Base-by-base conservation (phyloP, 163 green algal genomes). In the Scenedesmus sp. region DNA sequence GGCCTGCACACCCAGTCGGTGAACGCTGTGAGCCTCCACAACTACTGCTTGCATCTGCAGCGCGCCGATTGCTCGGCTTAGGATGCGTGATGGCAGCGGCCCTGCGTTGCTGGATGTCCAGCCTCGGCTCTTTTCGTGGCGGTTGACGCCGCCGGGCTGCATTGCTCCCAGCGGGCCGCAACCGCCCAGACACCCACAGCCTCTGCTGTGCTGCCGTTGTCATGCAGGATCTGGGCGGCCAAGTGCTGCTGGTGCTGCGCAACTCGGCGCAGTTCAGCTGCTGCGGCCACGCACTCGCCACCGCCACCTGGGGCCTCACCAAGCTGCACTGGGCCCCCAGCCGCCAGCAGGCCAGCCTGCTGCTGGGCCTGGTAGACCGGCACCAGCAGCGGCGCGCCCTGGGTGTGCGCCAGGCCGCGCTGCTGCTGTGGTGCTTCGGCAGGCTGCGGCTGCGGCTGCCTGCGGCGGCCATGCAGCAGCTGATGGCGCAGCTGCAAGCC, bases 331-430 rank as follows among this genome's bases (percentile, higher is more conserved):
- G 43, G 35, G 59, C 83, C 1, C 53, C 35, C 83, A 40, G 16
- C 35, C 22, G 30, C 0, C 9, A 18, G 24, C 33, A 88, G 22
- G 83, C 10, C 2, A 59, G 20, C 33, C 56, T 88, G 10, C 35
- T 49, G 46, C 46, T 86, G 46, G 24, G 26, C 20, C 35, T 40
- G 4, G 35, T 90, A 42, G 20, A 78, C 53, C 49, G 30, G 83
- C 83, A 88, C n/a, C 56, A 88, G 83, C 83, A 88, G 83, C 37
- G 46, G 83, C 83, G 49, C 53, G 13, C 18, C 56, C 43, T 86
- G 0, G 70, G 44, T 43, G 18, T 40, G 18, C 37, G 44, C 43
- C 44, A 65, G 35, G 80, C 44, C 16, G 26, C 80, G 0, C 46
- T 81, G 40, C 30, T 89, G 84, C 42, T 89, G 43, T 89, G 40